Base-by-base conservation (phyloP, 2,329 filamentous ascomycete genomes). In the Fusarium tricinctum region DNA sequence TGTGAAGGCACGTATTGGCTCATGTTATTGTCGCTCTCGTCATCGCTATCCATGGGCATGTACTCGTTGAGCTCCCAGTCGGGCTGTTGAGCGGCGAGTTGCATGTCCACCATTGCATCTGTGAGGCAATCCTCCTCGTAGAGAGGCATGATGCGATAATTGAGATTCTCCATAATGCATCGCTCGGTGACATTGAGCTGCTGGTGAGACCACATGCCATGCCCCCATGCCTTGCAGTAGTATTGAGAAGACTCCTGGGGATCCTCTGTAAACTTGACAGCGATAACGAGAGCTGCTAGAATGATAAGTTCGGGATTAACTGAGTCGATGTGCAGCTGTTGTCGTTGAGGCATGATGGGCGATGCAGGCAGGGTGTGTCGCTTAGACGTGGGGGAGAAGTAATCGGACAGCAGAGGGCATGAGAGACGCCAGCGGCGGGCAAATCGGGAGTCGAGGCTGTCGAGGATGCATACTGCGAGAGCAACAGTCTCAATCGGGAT, bases 191-290 rank as follows among this genome's bases (percentile, higher is more conserved):
- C 83, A 69, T 89, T 90, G 71, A 91, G 82, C 80, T 91, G 88
- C 57, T 85, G 82, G 71, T 82, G 83, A 4, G 86, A 85, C 88
- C 89, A 91, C 47, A 84, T 72, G 48, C 81, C 80, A 26, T 77
- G 80, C 22, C 85, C 88, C 86, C 88, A 90, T 28, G 75, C 76
- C 17, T 79, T 72, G 63, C 82, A 81, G 78, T 88, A 90, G 73
- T 84, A 84, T 47, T 80, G 78, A 2, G 86, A 86, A 6, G 81
- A 78, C 64, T 84, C 81, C 71, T 88, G 83, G 51, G 80, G 78
- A 77, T 91, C 89, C 70, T 90, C 86, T 44, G 85, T 81, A 72
- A 91, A 91, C 77, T 91, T 91, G 73, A 84, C 81, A n/a, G 89
- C 88, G 53, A 91, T 86, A 66, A 89, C 81, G 19, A 91, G 79